Conservation (phyloP, 768 basidiomycete genomes). For the Asterophora lycoperdoides region DNA sequence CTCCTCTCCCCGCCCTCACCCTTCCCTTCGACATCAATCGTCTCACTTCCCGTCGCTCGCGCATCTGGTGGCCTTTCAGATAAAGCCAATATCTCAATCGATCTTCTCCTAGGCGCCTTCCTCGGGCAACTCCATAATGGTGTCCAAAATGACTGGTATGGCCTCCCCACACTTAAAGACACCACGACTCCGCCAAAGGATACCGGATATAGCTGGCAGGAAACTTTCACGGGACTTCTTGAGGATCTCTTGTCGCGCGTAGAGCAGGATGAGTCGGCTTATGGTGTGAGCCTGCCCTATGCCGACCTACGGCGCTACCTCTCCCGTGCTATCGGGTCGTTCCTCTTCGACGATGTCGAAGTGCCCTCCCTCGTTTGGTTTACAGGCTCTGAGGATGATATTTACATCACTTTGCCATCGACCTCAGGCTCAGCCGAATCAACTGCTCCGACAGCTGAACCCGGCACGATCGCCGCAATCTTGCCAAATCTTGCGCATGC, state of each 20-base stretch:
- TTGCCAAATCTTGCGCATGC: slow-evolving; percentile 50
- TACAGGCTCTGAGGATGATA: slow-evolving; percentile 54
- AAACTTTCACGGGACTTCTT: slow-evolving; percentile 58
- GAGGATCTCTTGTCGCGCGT: slow-evolving; percentile 52
- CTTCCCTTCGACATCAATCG: slow-evolving; percentile 30
- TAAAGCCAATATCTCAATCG: slow-evolving; percentile 41
- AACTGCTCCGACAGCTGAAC: slow-evolving; percentile 11
- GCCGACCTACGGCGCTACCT: slow-evolving; percentile 45
- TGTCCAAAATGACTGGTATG: slow-evolving; percentile 78
- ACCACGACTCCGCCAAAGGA: slow-evolving; percentile 24
- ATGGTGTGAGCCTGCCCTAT: slow-evolving; percentile 31
- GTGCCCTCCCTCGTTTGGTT: slow-evolving; percentile 66
- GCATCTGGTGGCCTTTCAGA: slow-evolving; percentile 30
- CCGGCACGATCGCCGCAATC: slow-evolving; percentile 38
- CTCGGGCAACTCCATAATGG: slow-evolving; percentile 59
- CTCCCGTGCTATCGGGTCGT: slow-evolving; percentile 68
- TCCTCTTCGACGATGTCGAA: slow-evolving; percentile 74
- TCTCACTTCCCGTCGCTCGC: slow-evolving; percentile 38
- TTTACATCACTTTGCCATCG: slow-evolving; percentile 43
- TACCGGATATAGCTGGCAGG: slow-evolving; percentile 68
- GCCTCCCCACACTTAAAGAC: slow-evolving; percentile 35
- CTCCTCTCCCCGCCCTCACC: slow-evolving; percentile 45
- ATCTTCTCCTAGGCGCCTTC: slow-evolving; percentile 57
- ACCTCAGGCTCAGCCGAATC: too few species aligned
- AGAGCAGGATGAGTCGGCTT: slow-evolving; percentile 22